Evolutionary conservation across 176 grass and related monocot genomes (phyloP).

Genomic region (Paspalum vaginatum): DNA sequence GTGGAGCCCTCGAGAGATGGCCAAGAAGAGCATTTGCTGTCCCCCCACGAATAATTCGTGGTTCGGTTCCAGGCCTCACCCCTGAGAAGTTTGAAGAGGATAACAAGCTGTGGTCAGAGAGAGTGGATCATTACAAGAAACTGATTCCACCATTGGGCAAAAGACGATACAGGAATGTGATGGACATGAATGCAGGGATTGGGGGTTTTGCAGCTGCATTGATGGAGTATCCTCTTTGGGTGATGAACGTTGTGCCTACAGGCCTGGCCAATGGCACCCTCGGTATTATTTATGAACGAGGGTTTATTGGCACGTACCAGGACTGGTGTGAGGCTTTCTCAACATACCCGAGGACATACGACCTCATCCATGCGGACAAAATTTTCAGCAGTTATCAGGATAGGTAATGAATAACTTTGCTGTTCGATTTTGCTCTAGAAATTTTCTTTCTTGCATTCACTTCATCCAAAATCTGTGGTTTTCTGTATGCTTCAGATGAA

Average conservation of each 20-base stretch:
- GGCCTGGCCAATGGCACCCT: constrained; percentile 49
- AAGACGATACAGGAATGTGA: constrained; percentile 75
- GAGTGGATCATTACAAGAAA: constrained; percentile 69
- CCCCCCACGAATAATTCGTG: constrained; percentile 58
- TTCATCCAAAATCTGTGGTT: background rate
- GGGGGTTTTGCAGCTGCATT: constrained; percentile 65
- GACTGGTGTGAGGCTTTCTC: constrained; percentile 95
- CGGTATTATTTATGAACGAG: constrained; percentile 76
- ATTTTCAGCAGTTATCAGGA: constrained; percentile 66
- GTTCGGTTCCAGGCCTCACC: constrained; percentile 58
- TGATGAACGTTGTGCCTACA: constrained; percentile 74
- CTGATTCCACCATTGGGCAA: constrained; percentile 64
- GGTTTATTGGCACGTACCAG: constrained; percentile 75
- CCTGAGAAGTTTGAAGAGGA: constrained; percentile 62
- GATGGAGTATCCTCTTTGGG: constrained; percentile 73
- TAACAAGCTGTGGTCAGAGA: constrained; percentile 66
- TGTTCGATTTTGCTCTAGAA: constrained; percentile 5
- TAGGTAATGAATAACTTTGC: constrained; percentile 47
- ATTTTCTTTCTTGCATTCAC: background rate
- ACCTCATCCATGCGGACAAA: constrained; percentile 78
- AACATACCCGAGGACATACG: constrained; percentile 89
- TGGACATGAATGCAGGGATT: constrained; percentile 76
- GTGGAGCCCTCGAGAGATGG: constrained; percentile 74
- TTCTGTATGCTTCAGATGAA: background rate
- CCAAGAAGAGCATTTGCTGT: constrained; percentile 64